Conservation (phyloP, 192 early-diverging fungal species). For the Gigaspora rosea region DNA sequence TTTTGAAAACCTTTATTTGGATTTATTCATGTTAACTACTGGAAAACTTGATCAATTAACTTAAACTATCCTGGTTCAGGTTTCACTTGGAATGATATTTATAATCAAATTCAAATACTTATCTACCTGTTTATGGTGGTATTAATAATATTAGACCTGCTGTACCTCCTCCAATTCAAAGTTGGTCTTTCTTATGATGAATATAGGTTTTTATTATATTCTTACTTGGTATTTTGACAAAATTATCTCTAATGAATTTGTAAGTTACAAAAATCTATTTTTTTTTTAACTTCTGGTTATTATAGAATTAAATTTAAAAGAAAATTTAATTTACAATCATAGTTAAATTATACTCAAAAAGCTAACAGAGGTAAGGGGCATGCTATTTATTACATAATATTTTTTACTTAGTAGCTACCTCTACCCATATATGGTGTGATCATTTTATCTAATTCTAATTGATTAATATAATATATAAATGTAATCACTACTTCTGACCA, state of each 20-base stretch:
- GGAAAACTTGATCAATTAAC: slow-evolving; percentile 57
- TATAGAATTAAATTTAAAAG: slow-evolving; percentile 59
- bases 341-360: slow-evolving; percentile 43
- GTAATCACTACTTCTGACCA: no score
- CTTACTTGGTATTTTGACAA: slow-evolving; percentile 75
- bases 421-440: no score
- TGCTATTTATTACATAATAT: no score
- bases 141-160: slow-evolving; percentile 48
- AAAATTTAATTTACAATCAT: slow-evolving; percentile 40
- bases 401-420: no score
- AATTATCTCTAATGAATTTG: slow-evolving; percentile 76
- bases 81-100: slow-evolving; percentile 53
- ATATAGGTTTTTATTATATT: slow-evolving; percentile 58
- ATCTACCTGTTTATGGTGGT: slow-evolving; percentile 50
- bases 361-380: slow-evolving; percentile 27
- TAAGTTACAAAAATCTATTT: slow-evolving; percentile 44
- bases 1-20: slow-evolving; percentile 68
- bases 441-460: no score
- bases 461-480: no score
- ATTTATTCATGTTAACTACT: slow-evolving; percentile 54
- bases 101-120: slow-evolving; percentile 42
- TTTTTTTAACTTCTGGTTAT: slow-evolving; percentile 71
- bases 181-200: slow-evolving; percentile 68
- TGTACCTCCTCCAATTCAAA: slow-evolving; percentile 60
- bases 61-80: slow-evolving; percentile 66